phyloP scores from a whole-genome alignment of 2,329 filamentous ascomycete species.

The Fusarium algeriense region DNA sequence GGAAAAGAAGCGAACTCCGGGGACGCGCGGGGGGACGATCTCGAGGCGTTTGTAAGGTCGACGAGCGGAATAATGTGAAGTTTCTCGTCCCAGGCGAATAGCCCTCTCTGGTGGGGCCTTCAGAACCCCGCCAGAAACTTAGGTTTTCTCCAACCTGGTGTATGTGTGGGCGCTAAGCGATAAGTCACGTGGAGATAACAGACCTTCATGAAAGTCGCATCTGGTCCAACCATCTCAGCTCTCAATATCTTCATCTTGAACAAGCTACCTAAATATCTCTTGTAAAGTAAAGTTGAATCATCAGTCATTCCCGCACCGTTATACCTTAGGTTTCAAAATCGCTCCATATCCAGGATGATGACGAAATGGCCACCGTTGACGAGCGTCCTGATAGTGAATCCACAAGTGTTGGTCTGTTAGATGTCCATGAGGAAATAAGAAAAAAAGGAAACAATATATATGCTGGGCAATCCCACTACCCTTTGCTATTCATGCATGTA shows the following conservation, averaged over 20 bases:
- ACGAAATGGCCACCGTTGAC: not conserved
- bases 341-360: not conserved
- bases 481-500: not conserved
- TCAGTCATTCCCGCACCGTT: no score
- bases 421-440: not conserved
- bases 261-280: no score
- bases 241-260: not conserved
- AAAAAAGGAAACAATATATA: not conserved
- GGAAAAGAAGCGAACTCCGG: constrained; percentile 23
- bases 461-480: not conserved
- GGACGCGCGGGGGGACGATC: constrained; percentile 39
- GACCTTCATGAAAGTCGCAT: constrained; percentile 5
- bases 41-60: constrained; percentile 47
- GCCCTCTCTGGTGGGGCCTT: constrained; percentile 55
- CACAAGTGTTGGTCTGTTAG: not conserved
- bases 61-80: constrained; percentile 49
- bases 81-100: constrained; percentile 52
- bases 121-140: constrained; percentile 50
- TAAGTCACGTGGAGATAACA: constrained; percentile 50
- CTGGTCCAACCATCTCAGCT: not conserved
- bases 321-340: no score
- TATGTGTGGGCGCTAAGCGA: constrained; percentile 59
- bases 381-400: not conserved
- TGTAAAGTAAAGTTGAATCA: no score
- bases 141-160: constrained; percentile 52